Base-by-base conservation (phyloP, 2,329 filamentous ascomycete species). In the Hypoxylon sp. region DNA sequence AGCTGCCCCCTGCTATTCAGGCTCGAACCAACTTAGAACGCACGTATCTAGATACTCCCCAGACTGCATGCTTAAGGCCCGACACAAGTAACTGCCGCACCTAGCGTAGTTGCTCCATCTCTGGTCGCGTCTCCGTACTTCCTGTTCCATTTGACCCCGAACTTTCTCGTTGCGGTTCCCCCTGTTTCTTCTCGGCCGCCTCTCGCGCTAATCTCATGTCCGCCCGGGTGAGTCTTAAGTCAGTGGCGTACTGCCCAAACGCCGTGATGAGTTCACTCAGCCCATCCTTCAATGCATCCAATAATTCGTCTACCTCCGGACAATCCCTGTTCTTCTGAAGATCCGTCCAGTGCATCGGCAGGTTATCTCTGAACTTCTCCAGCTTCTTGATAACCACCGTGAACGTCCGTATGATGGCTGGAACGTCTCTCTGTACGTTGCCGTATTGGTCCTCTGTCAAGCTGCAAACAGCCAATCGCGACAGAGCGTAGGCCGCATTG, bases 371-470 rank as follows among this genome's bases (percentile, higher is more conserved):
- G 74, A 96, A 93, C 1, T 76, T 79, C 72, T 97, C 90, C 2
- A 97, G 80, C 69, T 88, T 88, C 57, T 81, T 84, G 59, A 93
- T 89, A 0, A 91, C 88, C 0, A 77, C 71, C 0, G 92, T 94
- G 65, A 96, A 87, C 1, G 88, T 87, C 48, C 90, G 87, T 52
- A 97, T 87, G 60, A 97, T 89, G 50, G 80, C 80, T 0, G 91
- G 87, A 1, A 98, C 88, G 68, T 96, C 92, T 44, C 89, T 84
- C 70, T 96, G 91, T n/a, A 96, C 95, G 71, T 92, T 91, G 12
- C 95, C 95, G 74, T 89, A 96, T 48, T 85, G 85, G 76, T 98
- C 95, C 77, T 98, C 94, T 2, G 82, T 81, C 56, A 97, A 79
- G 77, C 91, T 95, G 66, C 86, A 86, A 3, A 93, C 85, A 0